A percentile compares a stretch with the other conserved stretches of the same genome.
Evolutionary conservation across 1,284 basidiomycete species (phyloP).

Genomic region (Ustilago trichophora): DNA sequence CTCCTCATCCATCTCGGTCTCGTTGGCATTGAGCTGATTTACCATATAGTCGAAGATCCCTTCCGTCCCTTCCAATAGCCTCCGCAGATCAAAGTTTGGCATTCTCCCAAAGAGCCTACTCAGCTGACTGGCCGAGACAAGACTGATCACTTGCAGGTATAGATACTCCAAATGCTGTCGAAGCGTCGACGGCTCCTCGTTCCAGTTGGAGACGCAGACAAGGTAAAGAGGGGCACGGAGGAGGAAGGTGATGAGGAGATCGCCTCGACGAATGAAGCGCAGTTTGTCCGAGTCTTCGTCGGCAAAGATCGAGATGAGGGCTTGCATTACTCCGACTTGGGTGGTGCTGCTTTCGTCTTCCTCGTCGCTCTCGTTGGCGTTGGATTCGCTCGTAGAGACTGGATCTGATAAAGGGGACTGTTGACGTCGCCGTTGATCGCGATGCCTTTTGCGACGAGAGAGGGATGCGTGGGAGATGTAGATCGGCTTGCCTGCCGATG

Average conservation of each 20-base stretch:
- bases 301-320: conserved; percentile 78
- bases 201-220: conserved; percentile 87
- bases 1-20: conserved; percentile 11
- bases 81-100: conserved; percentile 88
- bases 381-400: not conserved
- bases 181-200: conserved; percentile 89
- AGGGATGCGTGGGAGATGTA: conserved; percentile 48
- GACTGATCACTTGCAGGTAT: conserved; percentile 88
- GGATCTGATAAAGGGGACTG: too few species aligned
- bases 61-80: conserved; percentile 78
- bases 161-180: conserved; percentile 92
- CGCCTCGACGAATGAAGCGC: conserved; percentile 39
- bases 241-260: conserved; percentile 82
- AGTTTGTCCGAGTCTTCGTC: conserved; percentile 59
- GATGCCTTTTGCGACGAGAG: conserved; percentile 11
- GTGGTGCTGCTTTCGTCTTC: conserved; percentile 75
- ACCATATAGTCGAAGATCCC: conserved; percentile 51
- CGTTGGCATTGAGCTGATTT: conserved; percentile 43
- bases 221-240: conserved; percentile 88
- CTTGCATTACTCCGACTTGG: conserved; percentile 90
- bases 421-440: conserved; percentile 6
- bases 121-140: conserved; percentile 85
- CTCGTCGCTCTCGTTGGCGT: conserved; percentile 52
- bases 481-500: conserved; percentile 58
- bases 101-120: conserved; percentile 84